phyloP scores from a whole-genome alignment of 2,329 filamentous ascomycete genomes.

The Cladophialophora yegresii region DNA sequence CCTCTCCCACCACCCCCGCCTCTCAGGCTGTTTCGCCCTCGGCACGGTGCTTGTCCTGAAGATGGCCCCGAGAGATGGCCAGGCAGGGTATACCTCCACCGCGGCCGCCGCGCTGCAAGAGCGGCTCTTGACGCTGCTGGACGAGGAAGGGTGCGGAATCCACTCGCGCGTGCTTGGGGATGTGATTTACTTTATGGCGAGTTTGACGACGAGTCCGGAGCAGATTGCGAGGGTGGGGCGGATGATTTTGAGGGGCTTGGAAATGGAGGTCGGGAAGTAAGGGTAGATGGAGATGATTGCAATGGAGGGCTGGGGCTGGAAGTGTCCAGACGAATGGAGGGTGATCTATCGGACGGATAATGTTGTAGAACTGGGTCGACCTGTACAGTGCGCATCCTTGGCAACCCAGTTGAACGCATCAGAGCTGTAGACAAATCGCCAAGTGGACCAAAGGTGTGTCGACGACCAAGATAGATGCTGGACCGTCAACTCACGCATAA shows the following conservation, averaged over 20 bases:
- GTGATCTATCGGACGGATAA: not conserved
- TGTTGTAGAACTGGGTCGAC: not conserved
- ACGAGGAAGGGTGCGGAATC: constrained; percentile 49
- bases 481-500: not conserved
- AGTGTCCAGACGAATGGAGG: not conserved
- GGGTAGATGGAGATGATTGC: not conserved
- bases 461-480: not conserved
- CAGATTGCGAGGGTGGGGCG: constrained; percentile 30
- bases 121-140: constrained; percentile 46
- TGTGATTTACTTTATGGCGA: constrained; percentile 63
- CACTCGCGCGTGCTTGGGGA: constrained; percentile 64
- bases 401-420: not conserved
- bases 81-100: constrained; percentile 60
- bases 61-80: constrained; percentile 51
- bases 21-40: constrained; percentile 70
- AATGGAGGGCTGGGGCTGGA: not conserved
- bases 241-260: constrained; percentile 32
- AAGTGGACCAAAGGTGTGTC: not conserved
- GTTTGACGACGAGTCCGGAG: constrained; percentile 52
- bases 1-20: constrained; percentile 58
- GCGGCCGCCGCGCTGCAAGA: constrained; percentile 58
- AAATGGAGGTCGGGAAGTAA: constrained; percentile 11
- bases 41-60: constrained; percentile 73
- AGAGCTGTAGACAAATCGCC: not conserved
- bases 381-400: too few relatives aligned